phyloP scores from a whole-genome alignment of 2,329 filamentous ascomycete species.

The Ophiocordyceps polyrhachis-furcata region DNA sequence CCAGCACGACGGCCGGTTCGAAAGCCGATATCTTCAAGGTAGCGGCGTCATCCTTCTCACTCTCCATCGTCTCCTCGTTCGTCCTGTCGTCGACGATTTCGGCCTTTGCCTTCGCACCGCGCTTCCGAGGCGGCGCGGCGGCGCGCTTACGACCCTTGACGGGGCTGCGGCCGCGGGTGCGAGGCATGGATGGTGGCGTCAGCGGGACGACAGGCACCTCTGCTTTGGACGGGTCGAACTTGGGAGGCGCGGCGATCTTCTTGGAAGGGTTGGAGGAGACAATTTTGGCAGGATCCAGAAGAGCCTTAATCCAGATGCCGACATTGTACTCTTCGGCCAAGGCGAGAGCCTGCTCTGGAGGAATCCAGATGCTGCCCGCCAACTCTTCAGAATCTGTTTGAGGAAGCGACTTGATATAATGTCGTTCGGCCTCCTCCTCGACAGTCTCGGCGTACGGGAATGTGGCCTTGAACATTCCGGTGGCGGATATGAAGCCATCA shows the following conservation, averaged over 20 bases:
- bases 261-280: slow-evolving; percentile 45
- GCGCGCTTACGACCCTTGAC: slow-evolving; percentile 28
- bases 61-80: slow-evolving; percentile 13
- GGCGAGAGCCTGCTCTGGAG: slow-evolving; percentile 59
- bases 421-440: slow-evolving; percentile 61
- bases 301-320: slow-evolving; percentile 71
- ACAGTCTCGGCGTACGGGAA: slow-evolving; percentile 58
- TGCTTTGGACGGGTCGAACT: slow-evolving; percentile 40
- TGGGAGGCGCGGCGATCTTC: slow-evolving; percentile 64
- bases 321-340: slow-evolving; percentile 81
- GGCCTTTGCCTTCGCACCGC: slow-evolving; percentile 24
- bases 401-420: slow-evolving; percentile 65
- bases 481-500: slow-evolving; percentile 70
- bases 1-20: slow-evolving; percentile 28
- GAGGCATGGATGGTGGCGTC: slow-evolving; percentile 24
- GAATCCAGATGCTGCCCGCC: slow-evolving; percentile 92
- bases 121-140: slow-evolving; percentile 35
- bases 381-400: slow-evolving; percentile 82
- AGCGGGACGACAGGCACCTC: slow-evolving; percentile 28
- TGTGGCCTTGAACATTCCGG: slow-evolving; percentile 82
- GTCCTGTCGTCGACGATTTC: slow-evolving; percentile 16
- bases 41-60: slow-evolving; percentile 15
- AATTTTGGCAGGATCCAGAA: slow-evolving; percentile 78
- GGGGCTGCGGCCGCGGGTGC: slow-evolving; percentile 34
- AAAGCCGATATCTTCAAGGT: slow-evolving; percentile 28